Percentiles rank a stretch among this genome's conserved stretches.
Evolutionary conservation across 2,329 filamentous ascomycete genomes (phyloP).

Genomic region (Cladorrhinum sp.): DNA sequence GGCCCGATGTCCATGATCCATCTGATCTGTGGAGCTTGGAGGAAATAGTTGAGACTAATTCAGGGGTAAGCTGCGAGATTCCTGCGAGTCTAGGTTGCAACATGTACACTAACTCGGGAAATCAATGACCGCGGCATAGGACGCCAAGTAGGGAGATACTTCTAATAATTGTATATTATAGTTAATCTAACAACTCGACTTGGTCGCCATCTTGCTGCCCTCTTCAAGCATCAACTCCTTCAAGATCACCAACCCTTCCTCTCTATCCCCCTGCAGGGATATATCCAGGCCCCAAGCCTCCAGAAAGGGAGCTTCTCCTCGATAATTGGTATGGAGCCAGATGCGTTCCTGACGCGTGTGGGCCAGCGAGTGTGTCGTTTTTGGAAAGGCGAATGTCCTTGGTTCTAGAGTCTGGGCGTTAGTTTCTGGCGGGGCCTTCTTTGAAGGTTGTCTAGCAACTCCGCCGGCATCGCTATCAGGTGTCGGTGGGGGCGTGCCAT

Average conservation of each 20-base stretch:
- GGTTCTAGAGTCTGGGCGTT: background rate
- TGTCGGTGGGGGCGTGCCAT: constrained; percentile 20
- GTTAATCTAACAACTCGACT: too few species aligned
- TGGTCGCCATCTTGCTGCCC: background rate
- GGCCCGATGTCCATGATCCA: background rate
- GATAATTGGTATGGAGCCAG: constrained; percentile 27
- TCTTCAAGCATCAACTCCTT: constrained; percentile 22
- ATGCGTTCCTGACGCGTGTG: constrained; percentile 22
- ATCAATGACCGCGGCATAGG: too few species aligned
- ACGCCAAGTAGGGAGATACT: too few species aligned
- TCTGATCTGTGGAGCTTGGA: background rate
- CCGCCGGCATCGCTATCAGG: constrained; percentile 18
- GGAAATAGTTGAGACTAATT: background rate
- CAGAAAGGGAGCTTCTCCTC: constrained; percentile 25
- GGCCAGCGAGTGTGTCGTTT: background rate
- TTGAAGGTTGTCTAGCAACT: background rate
- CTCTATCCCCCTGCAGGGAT: constrained; percentile 10
- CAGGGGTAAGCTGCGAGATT: background rate
- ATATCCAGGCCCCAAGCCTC: constrained; percentile 26
- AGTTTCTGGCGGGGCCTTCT: background rate
- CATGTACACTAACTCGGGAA: too few species aligned
- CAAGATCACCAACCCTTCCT: constrained; percentile 23
- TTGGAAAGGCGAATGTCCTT: background rate
- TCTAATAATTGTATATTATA: too few species aligned
- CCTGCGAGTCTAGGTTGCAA: background rate